These are phyloP conservation scores for Steccherinum ochraceum DNA, from an alignment of 768 basidiomycete species.

Conservation along the genomic window DNA sequence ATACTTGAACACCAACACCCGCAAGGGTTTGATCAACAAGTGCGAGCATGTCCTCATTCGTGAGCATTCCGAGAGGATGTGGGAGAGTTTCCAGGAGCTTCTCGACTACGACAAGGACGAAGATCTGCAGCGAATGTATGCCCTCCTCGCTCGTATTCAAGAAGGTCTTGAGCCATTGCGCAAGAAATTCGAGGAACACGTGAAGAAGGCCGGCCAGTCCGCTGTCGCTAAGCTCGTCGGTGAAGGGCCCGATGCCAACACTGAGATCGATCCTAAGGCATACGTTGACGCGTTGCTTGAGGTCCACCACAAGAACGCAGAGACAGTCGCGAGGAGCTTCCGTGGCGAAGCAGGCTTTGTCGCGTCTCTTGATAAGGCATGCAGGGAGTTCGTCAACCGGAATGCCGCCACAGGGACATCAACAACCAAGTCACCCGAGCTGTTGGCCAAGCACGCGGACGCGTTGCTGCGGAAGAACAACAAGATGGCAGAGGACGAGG, in stretches of 20 bases:
- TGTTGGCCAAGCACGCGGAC: conserved; percentile 90
- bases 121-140: conserved; percentile 93
- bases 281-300: conserved; percentile 92
- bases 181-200: conserved; percentile 92
- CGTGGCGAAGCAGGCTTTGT: conserved; percentile 91
- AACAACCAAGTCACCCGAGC: conserved; percentile 81
- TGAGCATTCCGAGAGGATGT: conserved; percentile 78
- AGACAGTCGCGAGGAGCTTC: conserved; percentile 85
- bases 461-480: conserved; percentile 88
- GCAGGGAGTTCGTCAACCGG: conserved; percentile 90
- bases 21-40: conserved; percentile 70
- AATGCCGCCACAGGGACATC: conserved; percentile 88
- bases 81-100: conserved; percentile 86
- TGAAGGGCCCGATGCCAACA: conserved; percentile 50
- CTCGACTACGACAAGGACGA: conserved; percentile 93
- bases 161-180: conserved; percentile 88
- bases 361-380: conserved; percentile 90
- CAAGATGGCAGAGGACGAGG: conserved; percentile 89
- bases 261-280: conserved; percentile 78
- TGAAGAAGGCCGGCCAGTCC: conserved; percentile 81
- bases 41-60: conserved; percentile 93
- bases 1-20: conserved; percentile 85
- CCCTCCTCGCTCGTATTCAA: conserved; percentile 82
- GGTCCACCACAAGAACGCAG: conserved; percentile 87
- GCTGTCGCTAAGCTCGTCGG: conserved; percentile 69